phyloP scores from a whole-genome alignment of 2,329 filamentous ascomycete genomes.

The Cladophialophora immunda region DNA sequence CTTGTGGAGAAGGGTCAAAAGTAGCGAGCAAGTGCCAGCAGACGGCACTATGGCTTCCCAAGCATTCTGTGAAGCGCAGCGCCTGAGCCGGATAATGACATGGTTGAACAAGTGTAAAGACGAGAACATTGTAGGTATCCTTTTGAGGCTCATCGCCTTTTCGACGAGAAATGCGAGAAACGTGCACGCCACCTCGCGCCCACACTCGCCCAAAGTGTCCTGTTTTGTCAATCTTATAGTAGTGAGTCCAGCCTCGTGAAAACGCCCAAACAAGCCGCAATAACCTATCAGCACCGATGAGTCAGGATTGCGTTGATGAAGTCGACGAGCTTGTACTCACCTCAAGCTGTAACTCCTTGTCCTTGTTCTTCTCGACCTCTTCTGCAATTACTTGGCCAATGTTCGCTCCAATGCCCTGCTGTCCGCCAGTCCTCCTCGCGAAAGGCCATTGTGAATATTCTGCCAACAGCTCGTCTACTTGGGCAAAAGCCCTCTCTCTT shows the following conservation, averaged over 20 bases:
- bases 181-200: not conserved
- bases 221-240: slow-evolving; percentile 62
- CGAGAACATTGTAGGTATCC: slow-evolving; percentile 5
- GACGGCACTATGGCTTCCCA: not conserved
- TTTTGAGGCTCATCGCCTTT: not conserved
- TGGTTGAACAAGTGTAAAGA: not conserved
- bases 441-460: slow-evolving; percentile 99
- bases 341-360: slow-evolving; percentile 95
- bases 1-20: not conserved
- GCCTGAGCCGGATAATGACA: not conserved
- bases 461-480: slow-evolving; percentile 93
- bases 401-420: slow-evolving; percentile 89
- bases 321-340: slow-evolving; percentile 61
- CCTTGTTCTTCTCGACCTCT: slow-evolving; percentile 85
- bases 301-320: not conserved
- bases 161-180: slow-evolving; percentile 1
- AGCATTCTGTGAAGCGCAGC: not conserved
- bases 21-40: not conserved
- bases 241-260: slow-evolving; percentile 97
- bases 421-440: slow-evolving; percentile 77
- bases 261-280: slow-evolving; percentile 94
- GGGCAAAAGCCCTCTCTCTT: slow-evolving; percentile 90
- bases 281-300: slow-evolving; percentile 61
- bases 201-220: slow-evolving; percentile 1
- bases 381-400: slow-evolving; percentile 85